Evolutionary conservation across 1,284 basidiomycete species (phyloP), one percentile per base, ranked within the genome.

Genomic region (Marasmius sp.): DNA sequence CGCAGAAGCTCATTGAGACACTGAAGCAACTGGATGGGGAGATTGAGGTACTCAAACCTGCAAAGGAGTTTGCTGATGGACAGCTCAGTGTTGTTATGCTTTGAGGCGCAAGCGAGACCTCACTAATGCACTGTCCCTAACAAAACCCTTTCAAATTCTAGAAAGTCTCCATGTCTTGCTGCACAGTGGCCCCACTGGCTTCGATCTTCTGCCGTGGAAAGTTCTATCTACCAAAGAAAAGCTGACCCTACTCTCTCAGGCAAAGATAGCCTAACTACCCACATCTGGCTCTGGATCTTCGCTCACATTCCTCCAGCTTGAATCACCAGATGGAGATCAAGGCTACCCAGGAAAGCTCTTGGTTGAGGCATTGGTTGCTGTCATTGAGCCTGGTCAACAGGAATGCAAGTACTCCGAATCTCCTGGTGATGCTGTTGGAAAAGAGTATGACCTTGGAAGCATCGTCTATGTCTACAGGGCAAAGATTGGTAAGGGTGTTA

Each of bases 121-220:
- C 41, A 16, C 14, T 18, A n/a, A 41, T 5, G n/a, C 39, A 10
- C 5, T 14, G 27, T 27, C 20, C 45, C 12, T 47, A n/a, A 20
- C 55, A 53, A 41, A 55, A 56, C 43, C 14, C 59, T 58, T 43
- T 59, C 55, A 38, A 5, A 27, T 27, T 55, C 52, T 67, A 86
- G 87, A 89, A 72, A 80, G 76, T 58, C 77, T 82, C 1, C 71
- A 77, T n/a, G 88, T 91, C 9, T 89, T 86, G 12, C 79, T 92
- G 20, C 89, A 92, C 68, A 89, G 89, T 39, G 90, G 90, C 11
- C 82, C 84, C 8, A 74, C 74, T 37, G 90, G 88, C 12, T 91
- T 86, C 66, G 89, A 91, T 71, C 72, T 77, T 37, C 70, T 77
- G 48, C 67, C 78, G 4, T 90, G 86, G 86, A 77, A 78, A 49